These are phyloP conservation scores for Clathrospora elynae DNA, from an alignment of 2,329 filamentous ascomycete species.

Conservation along the genomic window DNA sequence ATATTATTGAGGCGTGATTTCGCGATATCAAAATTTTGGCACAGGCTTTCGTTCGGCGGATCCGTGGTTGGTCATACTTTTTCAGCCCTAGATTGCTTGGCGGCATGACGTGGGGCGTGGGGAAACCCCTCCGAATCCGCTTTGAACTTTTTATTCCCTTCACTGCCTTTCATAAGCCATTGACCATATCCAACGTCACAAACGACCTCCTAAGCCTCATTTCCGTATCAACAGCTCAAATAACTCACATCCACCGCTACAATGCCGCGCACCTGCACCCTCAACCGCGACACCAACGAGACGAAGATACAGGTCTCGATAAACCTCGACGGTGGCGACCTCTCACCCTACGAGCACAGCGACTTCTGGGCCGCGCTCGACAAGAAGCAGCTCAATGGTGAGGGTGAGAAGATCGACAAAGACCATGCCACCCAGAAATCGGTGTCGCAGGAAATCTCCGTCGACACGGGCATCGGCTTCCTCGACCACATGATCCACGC, in stretches of 20 bases:
- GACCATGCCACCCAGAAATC: conserved; percentile 84
- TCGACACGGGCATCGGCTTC: conserved; percentile 95
- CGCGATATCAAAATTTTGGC: conserved; percentile 36
- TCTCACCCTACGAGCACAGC: conserved; percentile 56
- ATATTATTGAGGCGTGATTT: conserved; percentile 25
- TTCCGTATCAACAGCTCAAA: neutral
- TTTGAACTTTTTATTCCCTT: conserved; percentile 27
- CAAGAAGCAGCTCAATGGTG: conserved; percentile 36
- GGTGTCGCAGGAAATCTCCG: conserved; percentile 80
- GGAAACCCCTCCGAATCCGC: conserved; percentile 21
- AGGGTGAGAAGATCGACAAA: conserved; percentile 49
- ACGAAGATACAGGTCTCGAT: conserved; percentile 94
- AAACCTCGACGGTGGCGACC: conserved; percentile 85
- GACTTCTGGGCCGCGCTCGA: conserved; percentile 55
- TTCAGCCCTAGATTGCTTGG: conserved; percentile 40
- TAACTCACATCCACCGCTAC: conserved; percentile 17
- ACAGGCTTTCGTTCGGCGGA: conserved; percentile 26
- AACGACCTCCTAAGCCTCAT: neutral
- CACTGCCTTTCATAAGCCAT: neutral
- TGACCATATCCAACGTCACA: neutral
- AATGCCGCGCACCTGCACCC: conserved; percentile 69
- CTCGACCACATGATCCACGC: conserved; percentile 99
- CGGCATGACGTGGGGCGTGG: conserved; percentile 32
- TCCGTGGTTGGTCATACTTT: conserved; percentile 30
- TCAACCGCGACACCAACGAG: conserved; percentile 94